These are phyloP conservation scores for Schizochytrium sp. DNA, from an alignment of 108 stramenopile species.

Conservation along the genomic window DNA sequence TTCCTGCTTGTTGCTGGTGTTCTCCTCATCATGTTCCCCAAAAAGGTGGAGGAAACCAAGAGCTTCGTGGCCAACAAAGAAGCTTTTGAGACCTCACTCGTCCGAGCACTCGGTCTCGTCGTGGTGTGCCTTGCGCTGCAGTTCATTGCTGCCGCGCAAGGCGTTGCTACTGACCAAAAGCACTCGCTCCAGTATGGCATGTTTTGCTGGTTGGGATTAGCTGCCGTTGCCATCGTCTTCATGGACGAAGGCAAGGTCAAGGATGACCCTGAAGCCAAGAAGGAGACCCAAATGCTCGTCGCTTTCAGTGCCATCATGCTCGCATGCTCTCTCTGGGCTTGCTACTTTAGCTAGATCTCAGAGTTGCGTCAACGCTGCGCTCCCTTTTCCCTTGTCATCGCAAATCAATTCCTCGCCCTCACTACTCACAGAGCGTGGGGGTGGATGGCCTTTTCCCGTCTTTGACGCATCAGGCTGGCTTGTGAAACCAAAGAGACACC, in stretches of 20 bases:
- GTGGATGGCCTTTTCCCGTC: too few relatives aligned
- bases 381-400: too few relatives aligned
- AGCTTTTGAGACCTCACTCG: not conserved
- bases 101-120: not conserved
- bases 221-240: not conserved
- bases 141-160: not conserved
- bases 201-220: not conserved
- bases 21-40: not conserved
- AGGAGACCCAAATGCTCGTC: not conserved
- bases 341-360: not conserved
- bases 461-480: too few relatives aligned
- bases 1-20: not conserved
- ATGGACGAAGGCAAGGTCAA: not conserved
- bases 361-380: too few relatives aligned
- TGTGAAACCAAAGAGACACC: too few relatives aligned
- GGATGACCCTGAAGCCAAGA: not conserved
- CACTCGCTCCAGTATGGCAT: slow-evolving; percentile 17
- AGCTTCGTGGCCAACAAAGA: not conserved
- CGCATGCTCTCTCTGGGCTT: not conserved
- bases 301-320: not conserved
- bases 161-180: not conserved
- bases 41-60: not conserved
- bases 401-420: too few relatives aligned
- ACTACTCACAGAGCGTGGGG: too few relatives aligned
- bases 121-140: not conserved